phyloP scores from a whole-genome alignment of 306 rosid genomes.

The Chamaecrista fasciculata region DNA sequence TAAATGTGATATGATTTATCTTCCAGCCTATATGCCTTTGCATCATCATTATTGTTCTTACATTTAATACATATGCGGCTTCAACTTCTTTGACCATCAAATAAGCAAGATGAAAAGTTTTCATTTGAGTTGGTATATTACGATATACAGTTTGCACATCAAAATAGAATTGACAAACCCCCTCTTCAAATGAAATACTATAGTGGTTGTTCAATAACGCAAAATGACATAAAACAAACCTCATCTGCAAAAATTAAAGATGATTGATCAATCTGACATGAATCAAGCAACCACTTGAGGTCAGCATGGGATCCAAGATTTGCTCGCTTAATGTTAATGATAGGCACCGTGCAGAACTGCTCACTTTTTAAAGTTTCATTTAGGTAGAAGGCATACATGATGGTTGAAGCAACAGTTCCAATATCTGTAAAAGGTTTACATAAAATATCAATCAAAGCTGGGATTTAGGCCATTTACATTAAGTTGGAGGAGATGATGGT shows the following conservation, averaged over 20 bases:
- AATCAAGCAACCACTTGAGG: constrained; percentile 80
- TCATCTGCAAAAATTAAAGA: constrained; percentile 75
- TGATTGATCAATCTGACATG: constrained; percentile 71
- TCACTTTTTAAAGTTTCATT: constrained; percentile 45
- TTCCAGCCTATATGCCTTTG: not conserved
- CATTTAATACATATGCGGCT: not conserved
- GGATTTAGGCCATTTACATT: too few relatives aligned
- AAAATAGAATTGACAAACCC: not conserved
- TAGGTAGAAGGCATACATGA: constrained; percentile 77
- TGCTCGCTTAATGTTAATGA: constrained; percentile 70
- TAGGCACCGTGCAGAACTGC: constrained; percentile 64
- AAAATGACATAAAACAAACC: constrained; percentile 41
- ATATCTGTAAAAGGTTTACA: constrained; percentile 50
- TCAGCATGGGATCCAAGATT: constrained; percentile 65
- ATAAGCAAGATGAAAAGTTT: constrained; percentile 4
- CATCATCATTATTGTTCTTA: not conserved
- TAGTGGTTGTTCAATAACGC: not conserved
- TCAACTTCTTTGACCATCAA: not conserved
- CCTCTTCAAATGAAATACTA: not conserved
- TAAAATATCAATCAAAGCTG: constrained; percentile 4
- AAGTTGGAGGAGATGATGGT: not conserved
- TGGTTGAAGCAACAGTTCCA: constrained; percentile 67
- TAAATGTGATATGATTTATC: constrained; percentile 1
- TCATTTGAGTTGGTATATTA: not conserved
- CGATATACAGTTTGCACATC: not conserved